phyloP scores from a whole-genome alignment of 2,329 filamentous ascomycete species.

The Berkeleyomyces rouxiae region DNA sequence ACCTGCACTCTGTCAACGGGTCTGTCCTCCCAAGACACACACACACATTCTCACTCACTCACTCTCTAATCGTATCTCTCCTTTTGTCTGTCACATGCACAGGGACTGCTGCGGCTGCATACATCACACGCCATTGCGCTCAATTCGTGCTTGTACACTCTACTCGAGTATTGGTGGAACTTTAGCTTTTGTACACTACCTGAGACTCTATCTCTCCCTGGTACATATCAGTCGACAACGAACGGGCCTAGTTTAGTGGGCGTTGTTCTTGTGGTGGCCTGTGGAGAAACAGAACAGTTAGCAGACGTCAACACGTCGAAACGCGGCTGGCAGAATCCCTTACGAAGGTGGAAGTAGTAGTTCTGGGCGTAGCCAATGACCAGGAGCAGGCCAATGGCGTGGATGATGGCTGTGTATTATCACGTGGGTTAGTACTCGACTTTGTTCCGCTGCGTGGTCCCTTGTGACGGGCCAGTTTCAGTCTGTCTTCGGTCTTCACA shows the following conservation, averaged over 20 bases:
- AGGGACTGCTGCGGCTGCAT: too few species aligned
- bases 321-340: slow-evolving; percentile 21
- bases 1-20: too few species aligned
- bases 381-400: slow-evolving; percentile 64
- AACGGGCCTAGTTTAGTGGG: slow-evolving; percentile 49
- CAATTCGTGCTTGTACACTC: background rate
- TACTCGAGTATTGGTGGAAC: slow-evolving; percentile 5
- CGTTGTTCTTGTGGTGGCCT: slow-evolving; percentile 99
- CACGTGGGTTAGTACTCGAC: background rate
- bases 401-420: slow-evolving; percentile 56
- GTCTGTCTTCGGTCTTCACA: slow-evolving; percentile 20
- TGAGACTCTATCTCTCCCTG: slow-evolving; percentile 7
- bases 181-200: slow-evolving; percentile 14
- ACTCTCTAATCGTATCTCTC: background rate
- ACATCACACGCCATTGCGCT: too few species aligned
- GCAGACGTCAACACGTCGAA: background rate
- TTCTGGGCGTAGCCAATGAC: slow-evolving; percentile 85
- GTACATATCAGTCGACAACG: slow-evolving; percentile 6
- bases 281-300: slow-evolving; percentile 16
- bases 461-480: background rate
- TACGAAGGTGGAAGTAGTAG: slow-evolving; percentile 99
- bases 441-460: background rate
- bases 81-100: too few species aligned
- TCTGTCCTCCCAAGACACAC: too few species aligned
- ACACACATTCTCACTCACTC: background rate